These are phyloP conservation scores for Jasminum sambac DNA, from an alignment of 257 asterid species.

Conservation along the genomic window DNA sequence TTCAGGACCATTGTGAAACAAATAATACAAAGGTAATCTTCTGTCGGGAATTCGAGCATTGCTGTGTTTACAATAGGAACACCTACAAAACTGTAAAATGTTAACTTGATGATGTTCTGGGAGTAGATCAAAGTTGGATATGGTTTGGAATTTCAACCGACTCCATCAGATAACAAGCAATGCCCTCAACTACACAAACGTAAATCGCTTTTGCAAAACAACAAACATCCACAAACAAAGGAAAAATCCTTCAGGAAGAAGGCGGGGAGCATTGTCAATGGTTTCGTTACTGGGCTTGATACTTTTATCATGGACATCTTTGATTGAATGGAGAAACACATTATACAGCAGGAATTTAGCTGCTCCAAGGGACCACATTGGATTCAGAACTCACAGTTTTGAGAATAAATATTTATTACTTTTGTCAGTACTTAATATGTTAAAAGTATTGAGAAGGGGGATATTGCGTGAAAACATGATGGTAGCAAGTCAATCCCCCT, in stretches of 20 bases:
- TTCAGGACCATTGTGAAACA: background rate
- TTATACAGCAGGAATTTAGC: background rate
- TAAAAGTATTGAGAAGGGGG: background rate
- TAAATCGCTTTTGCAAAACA: background rate
- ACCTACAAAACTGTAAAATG: background rate
- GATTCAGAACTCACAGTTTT: background rate
- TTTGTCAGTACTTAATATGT: background rate
- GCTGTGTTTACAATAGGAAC: background rate
- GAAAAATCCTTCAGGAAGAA: background rate
- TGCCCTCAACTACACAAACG: background rate
- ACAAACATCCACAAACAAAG: background rate
- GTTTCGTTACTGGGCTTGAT: background rate
- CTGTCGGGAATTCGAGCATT: constrained; percentile 6
- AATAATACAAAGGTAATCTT: constrained; percentile 8
- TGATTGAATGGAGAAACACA: background rate
- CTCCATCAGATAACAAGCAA: background rate
- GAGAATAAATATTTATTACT: background rate
- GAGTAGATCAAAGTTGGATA: background rate
- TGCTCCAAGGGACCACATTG: background rate
- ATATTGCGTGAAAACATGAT: background rate
- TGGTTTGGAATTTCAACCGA: background rate
- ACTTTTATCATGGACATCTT: background rate
- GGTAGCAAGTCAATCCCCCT: background rate
- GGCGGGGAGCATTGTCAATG: background rate
- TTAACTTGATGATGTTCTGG: background rate